Base-by-base conservation (phyloP, 495 filamentous ascomycete genomes). In the Aspergillus indologenus region DNA sequence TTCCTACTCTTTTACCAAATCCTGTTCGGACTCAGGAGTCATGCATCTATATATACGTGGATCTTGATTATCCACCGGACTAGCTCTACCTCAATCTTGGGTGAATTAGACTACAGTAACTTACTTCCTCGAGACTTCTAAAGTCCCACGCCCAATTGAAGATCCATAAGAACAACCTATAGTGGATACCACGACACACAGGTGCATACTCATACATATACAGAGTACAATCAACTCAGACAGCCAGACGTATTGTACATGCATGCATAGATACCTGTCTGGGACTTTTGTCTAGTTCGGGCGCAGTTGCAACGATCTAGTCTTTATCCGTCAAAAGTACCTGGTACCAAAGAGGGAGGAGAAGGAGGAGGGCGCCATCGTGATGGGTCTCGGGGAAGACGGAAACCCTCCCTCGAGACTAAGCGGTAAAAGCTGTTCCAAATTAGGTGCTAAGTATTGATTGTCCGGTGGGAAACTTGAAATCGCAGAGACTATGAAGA, bases 21-120 rank as follows among this genome's bases (percentile, higher is more conserved):
- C 34, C 34, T 9, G 4, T 40, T 40, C 12, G 34, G 34, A 14
- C 34, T 11, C 34, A 7, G 6, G 5, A 14, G 34, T 11, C 34
- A 40, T 23, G 29, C 31, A 54, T 43, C 19, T 31, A 52, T 54
- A 22, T 31, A 52, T 54, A 22, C 49, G 20, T 34, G 52, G 26
- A 51, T 29, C 48, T 11, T 40, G 12, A 14, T 40, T 40, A 29
- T 51, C 48, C 48, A 51, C 48, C 48, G n/a, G 23, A 51, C 31
- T 31, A 51, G 12, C 2, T 15, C 5, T 2, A 8, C 34, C 34
- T 15, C 34, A 40, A 11, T 40, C 5, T 11, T 40, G 34, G 5
- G 34, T 11, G 4, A 29, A 9, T 29, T 3, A 15, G 34, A 40
- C 5, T 40, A 14, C 34, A n/a, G n/a, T n/a, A n/a, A n/a, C 12